Evolutionary conservation across 148 eudicot species (phyloP).

Genomic region (Chenopodium quinoa): DNA sequence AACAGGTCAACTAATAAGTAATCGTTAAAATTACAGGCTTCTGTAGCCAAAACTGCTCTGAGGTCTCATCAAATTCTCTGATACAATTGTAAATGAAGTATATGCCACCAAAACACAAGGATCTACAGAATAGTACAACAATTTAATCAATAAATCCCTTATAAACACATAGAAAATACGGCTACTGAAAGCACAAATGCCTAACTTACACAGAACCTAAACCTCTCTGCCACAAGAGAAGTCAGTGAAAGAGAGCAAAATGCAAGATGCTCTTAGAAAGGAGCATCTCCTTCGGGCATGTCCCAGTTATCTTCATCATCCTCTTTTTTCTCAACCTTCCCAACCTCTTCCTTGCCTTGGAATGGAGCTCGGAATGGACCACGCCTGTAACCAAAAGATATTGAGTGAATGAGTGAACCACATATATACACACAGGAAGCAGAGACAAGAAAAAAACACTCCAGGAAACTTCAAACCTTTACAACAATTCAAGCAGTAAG

Average conservation of each 20-base stretch:
- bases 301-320: conserved; percentile 77
- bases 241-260: conserved; percentile 5
- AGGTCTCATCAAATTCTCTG: conserved; percentile 1
- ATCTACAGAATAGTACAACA: conserved; percentile 12
- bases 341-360: conserved; percentile 39
- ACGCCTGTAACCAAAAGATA: conserved; percentile 39
- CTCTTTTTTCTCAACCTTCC: conserved; percentile 45
- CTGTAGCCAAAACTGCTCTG: not conserved
- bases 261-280: conserved; percentile 30
- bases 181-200: conserved; percentile 11
- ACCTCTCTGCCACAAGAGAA: conserved; percentile 21
- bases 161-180: not conserved
- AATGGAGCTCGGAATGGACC: conserved; percentile 27
- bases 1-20: conserved; percentile 2
- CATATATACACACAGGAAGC: not conserved
- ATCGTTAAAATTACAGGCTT: not conserved
- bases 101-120: conserved; percentile 9
- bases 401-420: not conserved
- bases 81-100: conserved; percentile 9
- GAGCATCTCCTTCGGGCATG: conserved; percentile 49
- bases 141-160: not conserved
- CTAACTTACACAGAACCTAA: conserved; percentile 25
- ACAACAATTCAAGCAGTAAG: not conserved
- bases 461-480: not conserved
- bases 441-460: not conserved